These are phyloP conservation scores for Crucibulum laeve DNA, from an alignment of 768 basidiomycete species.

Conservation along the genomic window DNA sequence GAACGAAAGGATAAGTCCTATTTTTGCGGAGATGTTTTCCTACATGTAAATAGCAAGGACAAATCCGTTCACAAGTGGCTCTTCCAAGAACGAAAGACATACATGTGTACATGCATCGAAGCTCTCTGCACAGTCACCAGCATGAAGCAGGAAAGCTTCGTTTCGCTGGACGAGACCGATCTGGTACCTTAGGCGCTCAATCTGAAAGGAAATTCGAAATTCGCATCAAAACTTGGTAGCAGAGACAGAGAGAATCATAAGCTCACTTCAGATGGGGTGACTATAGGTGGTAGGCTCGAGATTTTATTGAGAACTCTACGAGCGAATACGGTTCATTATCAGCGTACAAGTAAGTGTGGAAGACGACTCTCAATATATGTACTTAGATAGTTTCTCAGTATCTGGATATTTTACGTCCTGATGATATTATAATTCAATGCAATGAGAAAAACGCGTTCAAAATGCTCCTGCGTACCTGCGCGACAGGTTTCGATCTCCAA, in stretches of 20 bases:
- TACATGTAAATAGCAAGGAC: constrained; percentile 21
- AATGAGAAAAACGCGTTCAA: too few species aligned
- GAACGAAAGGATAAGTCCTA: constrained; percentile 91
- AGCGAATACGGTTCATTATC: too few species aligned
- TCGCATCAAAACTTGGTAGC: constrained; percentile 5
- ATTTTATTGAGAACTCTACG: constrained; percentile 85
- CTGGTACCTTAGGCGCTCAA: constrained; percentile 80
- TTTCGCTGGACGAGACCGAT: constrained; percentile 77
- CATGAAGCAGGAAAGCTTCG: constrained; percentile 92
- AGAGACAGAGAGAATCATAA: constrained; percentile 1
- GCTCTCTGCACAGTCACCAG: constrained; percentile 97
- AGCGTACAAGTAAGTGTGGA: too few species aligned
- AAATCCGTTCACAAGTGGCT: constrained; percentile 1
- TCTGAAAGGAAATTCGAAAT: constrained; percentile 35
- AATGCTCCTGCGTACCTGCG: too few species aligned
- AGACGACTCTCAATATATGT: too few species aligned
- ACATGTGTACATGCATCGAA: constrained; percentile 90
- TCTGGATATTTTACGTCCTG: too few species aligned
- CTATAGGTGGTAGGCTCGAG: constrained; percentile 77
- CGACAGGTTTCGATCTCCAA: too few species aligned
- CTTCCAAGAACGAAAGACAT: constrained; percentile 17
- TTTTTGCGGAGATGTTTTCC: constrained; percentile 86
- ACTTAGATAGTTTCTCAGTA: too few species aligned
- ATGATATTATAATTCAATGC: too few species aligned
- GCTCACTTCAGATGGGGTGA: constrained; percentile 86